These are phyloP conservation scores for Eucalyptus tenuipes DNA, from an alignment of 345 rosid species.

Conservation along the genomic window DNA sequence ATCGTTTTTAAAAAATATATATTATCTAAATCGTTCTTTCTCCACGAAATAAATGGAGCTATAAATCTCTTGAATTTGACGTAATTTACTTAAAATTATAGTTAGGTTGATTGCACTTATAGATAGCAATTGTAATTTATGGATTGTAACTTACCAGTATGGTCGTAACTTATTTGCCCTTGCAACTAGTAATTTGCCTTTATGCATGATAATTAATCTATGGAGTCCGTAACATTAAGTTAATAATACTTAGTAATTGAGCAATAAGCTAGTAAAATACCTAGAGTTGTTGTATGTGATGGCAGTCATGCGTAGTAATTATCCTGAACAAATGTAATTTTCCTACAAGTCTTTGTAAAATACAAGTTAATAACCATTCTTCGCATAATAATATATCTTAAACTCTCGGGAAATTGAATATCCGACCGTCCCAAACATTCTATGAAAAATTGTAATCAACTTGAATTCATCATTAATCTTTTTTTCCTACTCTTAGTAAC, in stretches of 20 bases:
- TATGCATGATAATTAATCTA: background rate
- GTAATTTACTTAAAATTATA: no score
- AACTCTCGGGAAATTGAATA: no score
- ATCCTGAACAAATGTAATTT: background rate
- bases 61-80: no score
- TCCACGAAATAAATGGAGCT: rapidly evolving
- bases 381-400: no score
- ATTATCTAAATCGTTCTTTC: background rate
- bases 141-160: background rate
- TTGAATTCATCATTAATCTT: no score
- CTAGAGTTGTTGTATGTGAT: background rate
- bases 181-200: background rate
- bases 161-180: background rate
- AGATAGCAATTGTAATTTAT: background rate
- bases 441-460: no score
- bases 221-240: background rate
- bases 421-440: background rate
- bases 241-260: background rate
- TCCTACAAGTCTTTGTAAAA: background rate
- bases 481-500: no score
- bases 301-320: background rate
- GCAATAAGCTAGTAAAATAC: no score
- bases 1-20: no score
- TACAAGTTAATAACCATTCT: background rate
- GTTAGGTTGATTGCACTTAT: background rate